Percentiles rank a stretch among this genome's conserved stretches.
Evolutionary conservation across 2,329 filamentous ascomycete genomes (phyloP).

Genomic region (Neofusicoccum umdonicola): DNA sequence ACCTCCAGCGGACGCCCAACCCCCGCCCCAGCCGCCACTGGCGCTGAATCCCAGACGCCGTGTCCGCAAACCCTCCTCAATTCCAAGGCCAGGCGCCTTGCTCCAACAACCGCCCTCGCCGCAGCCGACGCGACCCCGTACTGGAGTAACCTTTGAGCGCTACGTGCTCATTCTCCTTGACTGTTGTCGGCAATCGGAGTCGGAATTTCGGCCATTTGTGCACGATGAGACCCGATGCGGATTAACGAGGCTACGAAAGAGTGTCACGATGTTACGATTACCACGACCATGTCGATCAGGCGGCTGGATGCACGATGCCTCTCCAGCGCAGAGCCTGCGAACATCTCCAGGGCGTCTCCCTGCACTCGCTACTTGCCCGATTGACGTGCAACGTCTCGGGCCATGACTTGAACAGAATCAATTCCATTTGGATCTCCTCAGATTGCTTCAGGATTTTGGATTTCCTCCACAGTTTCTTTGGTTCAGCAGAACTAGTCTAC

Average conservation of each 20-base stretch:
- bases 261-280: neutral
- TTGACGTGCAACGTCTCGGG: neutral
- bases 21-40: neutral
- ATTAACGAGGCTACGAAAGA: slow-evolving; percentile 1
- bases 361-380: neutral
- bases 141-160: neutral
- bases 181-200: slow-evolving; percentile 6
- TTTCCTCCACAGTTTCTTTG: slow-evolving; percentile 6
- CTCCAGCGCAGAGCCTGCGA: neutral
- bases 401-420: neutral
- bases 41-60: neutral
- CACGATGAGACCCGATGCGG: slow-evolving; percentile 13
- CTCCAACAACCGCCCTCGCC: neutral
- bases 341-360: neutral
- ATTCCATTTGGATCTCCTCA: slow-evolving; percentile 2
- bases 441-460: slow-evolving; percentile 5
- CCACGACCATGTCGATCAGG: neutral
- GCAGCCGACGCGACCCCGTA: slow-evolving; percentile 1
- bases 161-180: neutral
- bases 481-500: slow-evolving; percentile 14
- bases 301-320: neutral
- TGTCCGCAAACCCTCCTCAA: neutral
- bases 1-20: slow-evolving; percentile 3
- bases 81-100: slow-evolving; percentile 3
- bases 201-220: neutral